Conservation (phyloP, 73 alveolate genomes). For the Paramecium pentaurelia region DNA sequence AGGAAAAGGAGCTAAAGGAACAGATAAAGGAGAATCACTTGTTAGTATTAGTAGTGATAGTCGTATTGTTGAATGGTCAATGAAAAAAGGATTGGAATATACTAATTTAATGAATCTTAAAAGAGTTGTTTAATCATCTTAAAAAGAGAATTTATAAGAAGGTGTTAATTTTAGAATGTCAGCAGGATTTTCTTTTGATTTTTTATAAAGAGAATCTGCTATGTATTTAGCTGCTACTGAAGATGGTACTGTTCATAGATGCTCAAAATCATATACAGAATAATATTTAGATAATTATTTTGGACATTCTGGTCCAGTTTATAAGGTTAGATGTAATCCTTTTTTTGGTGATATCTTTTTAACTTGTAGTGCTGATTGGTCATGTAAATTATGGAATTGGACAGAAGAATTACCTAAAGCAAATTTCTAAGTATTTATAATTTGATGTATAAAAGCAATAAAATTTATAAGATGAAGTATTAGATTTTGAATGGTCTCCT, state of each 20-base stretch:
- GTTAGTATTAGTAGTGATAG: slow-evolving; percentile 93
- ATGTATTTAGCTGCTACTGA: slow-evolving; percentile 95
- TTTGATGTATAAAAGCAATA: not conserved
- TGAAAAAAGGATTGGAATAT: slow-evolving; percentile 96
- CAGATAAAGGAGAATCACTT: slow-evolving; percentile 83
- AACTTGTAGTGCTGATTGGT: slow-evolving; percentile 98
- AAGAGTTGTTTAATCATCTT: slow-evolving; percentile 81
- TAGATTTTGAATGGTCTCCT: slow-evolving; percentile 95
- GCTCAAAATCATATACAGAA: slow-evolving; percentile 90
- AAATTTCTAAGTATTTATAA: slow-evolving; percentile 59
- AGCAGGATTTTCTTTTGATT: slow-evolving; percentile 85
- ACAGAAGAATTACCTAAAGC: slow-evolving; percentile 69
- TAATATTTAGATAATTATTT: slow-evolving; percentile 89
- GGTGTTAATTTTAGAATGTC: slow-evolving; percentile 89
- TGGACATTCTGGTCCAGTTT: slow-evolving; percentile 99
- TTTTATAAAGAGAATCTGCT: slow-evolving; percentile 75
- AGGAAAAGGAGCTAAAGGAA: slow-evolving; percentile 85
- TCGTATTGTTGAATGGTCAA: slow-evolving; percentile 93
- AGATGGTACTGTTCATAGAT: slow-evolving; percentile 95
- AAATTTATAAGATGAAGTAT: slow-evolving; percentile 88
- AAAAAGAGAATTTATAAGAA: slow-evolving; percentile 83
- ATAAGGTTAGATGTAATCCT: slow-evolving; percentile 95
- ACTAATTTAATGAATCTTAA: slow-evolving; percentile 92
- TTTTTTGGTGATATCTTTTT: slow-evolving; percentile 90
- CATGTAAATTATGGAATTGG: slow-evolving; percentile 95